Evolutionary conservation across 108 stramenopile species (phyloP), one percentile per base, ranked within the genome.

Genomic region (Aurantiochytrium sp.): DNA sequence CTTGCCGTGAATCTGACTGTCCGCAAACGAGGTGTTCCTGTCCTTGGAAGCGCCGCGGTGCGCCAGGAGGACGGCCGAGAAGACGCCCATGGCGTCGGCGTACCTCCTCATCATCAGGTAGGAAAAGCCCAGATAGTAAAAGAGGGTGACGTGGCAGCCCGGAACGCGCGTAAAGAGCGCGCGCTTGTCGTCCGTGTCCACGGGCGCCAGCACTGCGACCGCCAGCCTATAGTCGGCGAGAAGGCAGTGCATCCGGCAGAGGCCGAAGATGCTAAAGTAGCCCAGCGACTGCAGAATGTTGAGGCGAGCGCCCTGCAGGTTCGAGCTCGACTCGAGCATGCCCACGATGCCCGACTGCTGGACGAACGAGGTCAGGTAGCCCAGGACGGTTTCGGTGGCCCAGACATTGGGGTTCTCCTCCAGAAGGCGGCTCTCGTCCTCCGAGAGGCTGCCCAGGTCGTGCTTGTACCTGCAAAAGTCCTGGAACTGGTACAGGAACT

Each of bases 401-500:
- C 98, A 99, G 31, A 94, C 96, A 90, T 97, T 96, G 55, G 88
- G 87, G 73, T 94, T 93, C 55, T 97, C 97, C 37, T 91, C 89
- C 8, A 96, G 89, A 86, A 96, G 95, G 52, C 93, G 90, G 73
- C 39, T 81, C 39, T 50, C 39, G 73, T 88, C 88, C 12, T 85
- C 27, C 4, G 68, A 85, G 52, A 87, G 73, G 73, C 24, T 81
- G 2, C 42, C 39, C 42, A 81, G 42, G 42, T 81, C 73, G 39
- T 81, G 73, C 73, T 81, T 81, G 73, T 81, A 81, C 45, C 73
- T 41, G 73, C 73, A 81, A 48, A 81, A 81, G 73, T 81, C 73
- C 92, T 99, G 98, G 89, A 98, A 99, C 90, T 94, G 93, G 91
- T 98, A 99, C 15, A 98, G 95, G 87, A 98, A 99, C 93, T 99